Percentiles rank a stretch among this genome's conserved stretches.
Evolutionary conservation across 2,329 filamentous ascomycete genomes (phyloP).

Genomic region (Colletotrichum sp.): DNA sequence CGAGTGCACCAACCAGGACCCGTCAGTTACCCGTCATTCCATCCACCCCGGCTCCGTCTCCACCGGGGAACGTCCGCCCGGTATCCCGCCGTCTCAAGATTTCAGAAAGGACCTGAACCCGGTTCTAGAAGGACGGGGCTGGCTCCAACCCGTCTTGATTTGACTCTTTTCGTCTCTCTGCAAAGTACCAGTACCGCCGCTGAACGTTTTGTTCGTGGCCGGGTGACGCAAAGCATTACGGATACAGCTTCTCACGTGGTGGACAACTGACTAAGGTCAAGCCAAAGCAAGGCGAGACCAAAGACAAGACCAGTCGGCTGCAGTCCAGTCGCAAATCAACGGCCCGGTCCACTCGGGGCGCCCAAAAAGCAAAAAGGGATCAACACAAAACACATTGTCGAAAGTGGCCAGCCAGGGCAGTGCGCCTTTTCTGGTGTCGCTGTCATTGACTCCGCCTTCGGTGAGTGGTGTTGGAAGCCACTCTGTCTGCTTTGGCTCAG

Average conservation of each 20-base stretch:
- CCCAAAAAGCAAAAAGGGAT: not conserved
- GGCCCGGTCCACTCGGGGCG: conserved; percentile 7
- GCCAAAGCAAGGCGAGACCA: not conserved
- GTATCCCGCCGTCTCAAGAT: conserved; percentile 18
- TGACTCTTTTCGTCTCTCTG: not conserved
- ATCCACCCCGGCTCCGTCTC: conserved; percentile 7
- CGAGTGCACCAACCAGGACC: not conserved
- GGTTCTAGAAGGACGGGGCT: conserved; percentile 18
- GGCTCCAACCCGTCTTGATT: not conserved
- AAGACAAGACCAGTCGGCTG: not conserved
- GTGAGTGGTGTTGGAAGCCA: not conserved
- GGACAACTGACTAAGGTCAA: not conserved
- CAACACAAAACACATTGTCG: not conserved
- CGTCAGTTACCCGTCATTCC: conserved; percentile 9
- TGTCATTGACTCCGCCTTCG: not conserved
- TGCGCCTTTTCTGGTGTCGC: not conserved
- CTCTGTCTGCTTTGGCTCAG: not conserved
- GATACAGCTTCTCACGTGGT: not conserved
- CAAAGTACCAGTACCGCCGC: not conserved
- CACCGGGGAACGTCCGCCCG: conserved; percentile 19
- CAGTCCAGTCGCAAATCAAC: conserved; percentile 5
- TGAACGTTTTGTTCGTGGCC: not conserved
- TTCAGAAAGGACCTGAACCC: conserved; percentile 11
- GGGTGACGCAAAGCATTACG: not conserved
- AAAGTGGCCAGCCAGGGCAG: not conserved